Base-by-base conservation (phyloP, 176 grass and related monocot species). In the Thalia dealbata region DNA sequence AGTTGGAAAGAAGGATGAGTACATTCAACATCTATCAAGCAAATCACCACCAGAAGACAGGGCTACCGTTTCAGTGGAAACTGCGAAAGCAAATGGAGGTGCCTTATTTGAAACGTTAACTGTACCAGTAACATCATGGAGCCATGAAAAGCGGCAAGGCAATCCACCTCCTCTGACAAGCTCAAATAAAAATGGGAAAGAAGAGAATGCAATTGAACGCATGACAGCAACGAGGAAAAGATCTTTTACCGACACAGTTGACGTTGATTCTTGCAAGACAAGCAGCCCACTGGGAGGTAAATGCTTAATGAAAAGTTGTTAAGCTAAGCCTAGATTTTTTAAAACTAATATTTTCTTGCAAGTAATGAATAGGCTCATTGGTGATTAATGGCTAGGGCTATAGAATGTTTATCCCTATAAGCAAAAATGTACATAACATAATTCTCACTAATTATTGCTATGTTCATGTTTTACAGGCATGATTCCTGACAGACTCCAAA, bases 21-120 rank as follows among this genome's bases (percentile, higher is more conserved):
- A 27, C 52, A 3, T 25, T 1, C 12, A 28, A 27, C 45, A 25
- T 23, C 27, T 22, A 71, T 51, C 26, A 50, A 10, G 19, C 44
- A 71, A 71, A n/a, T 71, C 23, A 26, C 69, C 50, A 50, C 44
- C 12, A 27, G 45, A 51, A 26, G 11, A 51, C 3, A 23, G 13
- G 43, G 26, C 14, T 26, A 12, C 16, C 0, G 25, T 51, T 51
- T 50, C 69, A 51, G 50, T 44, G 28, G 24, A 71, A 50, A 15
- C 23, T 50, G 21, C 7, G 1, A 26, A 71, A 71, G 45, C 12
- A 16, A 71, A 71, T 6, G 14, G 13, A 51, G 10, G 22, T 28
- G 23, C 43, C 8, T 71, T 71, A 12, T 71, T 50, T 71, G 69
- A 71, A 71, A 71, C 51, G 69, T 16, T 71, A 4, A 50, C 69